Base-by-base conservation (phyloP, 148 eudicot genomes). In the Chenopodium formosanum region DNA sequence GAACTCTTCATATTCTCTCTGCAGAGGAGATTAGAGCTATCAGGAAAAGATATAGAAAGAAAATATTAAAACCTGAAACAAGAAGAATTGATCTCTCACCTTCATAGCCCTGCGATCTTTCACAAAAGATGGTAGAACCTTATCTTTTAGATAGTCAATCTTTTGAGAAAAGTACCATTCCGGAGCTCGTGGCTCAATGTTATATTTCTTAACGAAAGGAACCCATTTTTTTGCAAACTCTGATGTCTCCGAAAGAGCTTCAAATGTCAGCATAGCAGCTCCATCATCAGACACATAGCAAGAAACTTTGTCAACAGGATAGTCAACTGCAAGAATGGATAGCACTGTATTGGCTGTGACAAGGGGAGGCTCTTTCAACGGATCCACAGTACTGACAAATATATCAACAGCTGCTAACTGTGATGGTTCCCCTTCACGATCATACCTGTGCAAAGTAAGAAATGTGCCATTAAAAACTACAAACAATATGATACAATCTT, bases 201-300 rank as follows among this genome's bases (percentile, higher is more conserved):
- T 27, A 37, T 84, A 87, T 63, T 74, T 84, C 72, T 87, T 87
- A 63, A 73, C 44, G 62, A 87, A 87, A 76, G 89, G 89, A 48
- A 87, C 87, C 89, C 89, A 87, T 80, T 87, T 87, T 82, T 66
- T 87, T 10, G 87, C 89, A 76, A 87, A 87, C 68, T 87, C 89
- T 14, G 89, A 37, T 11, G 89, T 87, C 60, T 87, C 89, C 3
- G 89, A 87, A 82, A 87, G 87, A 48, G 89, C 78, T 82, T 87
- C 89, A 84, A 87, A 87, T 72, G 89, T 58, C 60, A 87, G 86
- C 89, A 87, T 87, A 76, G 89, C 89, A 82, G 89, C 89, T 73
- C 89, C 89, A 82, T 87, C 89, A 84, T 87, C 89, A 84, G 89
- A 87, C 32, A 87, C 87, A 79, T 87, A 87, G 75, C 89, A 87